phyloP scores from a whole-genome alignment of 2,329 filamentous ascomycete genomes.

The Dendrostoma leiphaemia region DNA sequence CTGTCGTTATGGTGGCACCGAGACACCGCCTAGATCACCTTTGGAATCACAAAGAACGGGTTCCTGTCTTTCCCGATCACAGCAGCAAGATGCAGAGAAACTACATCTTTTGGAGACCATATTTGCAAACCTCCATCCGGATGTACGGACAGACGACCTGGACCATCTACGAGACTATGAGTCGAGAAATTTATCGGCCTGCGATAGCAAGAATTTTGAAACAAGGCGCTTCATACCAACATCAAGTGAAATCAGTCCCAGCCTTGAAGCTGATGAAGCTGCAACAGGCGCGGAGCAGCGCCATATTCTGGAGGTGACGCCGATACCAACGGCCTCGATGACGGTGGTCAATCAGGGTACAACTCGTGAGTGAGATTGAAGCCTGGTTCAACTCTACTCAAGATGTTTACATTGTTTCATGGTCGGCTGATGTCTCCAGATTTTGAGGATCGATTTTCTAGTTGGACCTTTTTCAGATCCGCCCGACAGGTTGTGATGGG shows the following conservation, averaged over 20 bases:
- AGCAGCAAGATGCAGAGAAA: background rate
- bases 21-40: background rate
- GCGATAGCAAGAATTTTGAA: no score
- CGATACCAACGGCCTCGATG: background rate
- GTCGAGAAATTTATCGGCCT: no score
- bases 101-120: background rate
- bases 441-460: background rate
- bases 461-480: background rate
- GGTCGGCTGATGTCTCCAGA: no score
- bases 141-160: background rate
- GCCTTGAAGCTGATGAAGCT: background rate
- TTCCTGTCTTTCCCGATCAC: background rate
- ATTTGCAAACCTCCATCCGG: background rate
- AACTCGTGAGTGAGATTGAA: background rate
- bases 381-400: background rate
- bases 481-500: background rate
- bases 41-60: background rate
- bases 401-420: no score
- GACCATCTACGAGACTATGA: background rate
- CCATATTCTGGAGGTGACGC: background rate
- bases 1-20: background rate
- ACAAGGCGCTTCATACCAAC: no score
- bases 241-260: background rate
- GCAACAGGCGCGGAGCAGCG: background rate
- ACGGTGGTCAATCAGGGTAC: background rate